A percentile compares a stretch with the other conserved stretches of the same genome.
phyloP scores from a whole-genome alignment of 1,284 basidiomycete genomes.

The Trametes polyzona region DNA sequence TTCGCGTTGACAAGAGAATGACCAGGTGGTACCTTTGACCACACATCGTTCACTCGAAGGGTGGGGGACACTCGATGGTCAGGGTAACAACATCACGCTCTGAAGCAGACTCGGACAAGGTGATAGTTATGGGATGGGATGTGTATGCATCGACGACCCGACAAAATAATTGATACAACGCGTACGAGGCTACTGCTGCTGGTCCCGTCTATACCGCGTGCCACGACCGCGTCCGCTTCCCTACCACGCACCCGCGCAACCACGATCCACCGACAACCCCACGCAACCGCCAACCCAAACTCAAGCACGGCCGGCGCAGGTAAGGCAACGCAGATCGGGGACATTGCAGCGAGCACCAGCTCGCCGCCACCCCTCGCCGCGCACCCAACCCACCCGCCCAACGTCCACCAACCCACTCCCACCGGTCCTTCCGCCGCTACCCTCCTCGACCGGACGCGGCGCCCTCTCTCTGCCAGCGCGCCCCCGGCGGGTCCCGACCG shows the following conservation, averaged over 20 bases:
- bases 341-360: not conserved
- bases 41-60: too few relatives aligned
- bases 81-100: too few relatives aligned
- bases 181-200: constrained; percentile 16
- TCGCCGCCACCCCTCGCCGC: not conserved
- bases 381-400: not conserved
- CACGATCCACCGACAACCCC: not conserved
- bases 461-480: constrained; percentile 74
- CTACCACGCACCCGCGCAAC: too few relatives aligned
- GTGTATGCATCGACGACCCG: constrained; percentile 13
- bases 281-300: not conserved
- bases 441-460: constrained; percentile 46
- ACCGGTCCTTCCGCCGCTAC: not conserved
- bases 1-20: too few relatives aligned
- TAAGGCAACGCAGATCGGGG: not conserved
- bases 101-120: too few relatives aligned
- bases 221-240: too few relatives aligned
- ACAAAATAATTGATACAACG: constrained; percentile 23
- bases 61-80: too few relatives aligned
- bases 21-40: too few relatives aligned
- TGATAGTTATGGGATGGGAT: not conserved
- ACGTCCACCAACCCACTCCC: too few relatives aligned
- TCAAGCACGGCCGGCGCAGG: not conserved
- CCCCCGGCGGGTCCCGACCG: constrained; percentile 47
- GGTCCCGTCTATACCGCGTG: constrained; percentile 15